Evolutionary conservation across 164 flowering plant species (phyloP).

Genomic region (Tetrastigma voinierianum): DNA sequence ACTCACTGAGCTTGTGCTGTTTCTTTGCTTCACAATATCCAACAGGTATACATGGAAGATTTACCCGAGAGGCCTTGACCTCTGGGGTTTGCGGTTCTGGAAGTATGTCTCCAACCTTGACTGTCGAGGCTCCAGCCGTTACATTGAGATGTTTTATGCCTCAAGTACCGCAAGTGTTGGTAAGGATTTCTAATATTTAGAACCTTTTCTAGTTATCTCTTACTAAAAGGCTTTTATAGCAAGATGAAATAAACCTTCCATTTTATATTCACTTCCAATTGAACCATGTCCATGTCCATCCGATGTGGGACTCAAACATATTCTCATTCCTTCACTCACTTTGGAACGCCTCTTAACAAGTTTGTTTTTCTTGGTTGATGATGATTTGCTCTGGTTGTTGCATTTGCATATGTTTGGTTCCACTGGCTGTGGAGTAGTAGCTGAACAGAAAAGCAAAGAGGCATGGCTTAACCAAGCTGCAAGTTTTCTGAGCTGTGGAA

Average conservation of each 20-base stretch:
- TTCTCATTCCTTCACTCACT: too few species aligned
- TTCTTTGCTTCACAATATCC: neutral
- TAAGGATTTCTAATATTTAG: too few species aligned
- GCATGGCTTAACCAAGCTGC: neutral
- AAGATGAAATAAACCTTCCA: too few species aligned
- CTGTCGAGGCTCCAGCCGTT: conserved; percentile 83
- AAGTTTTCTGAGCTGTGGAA: conserved; percentile 10
- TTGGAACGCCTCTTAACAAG: neutral
- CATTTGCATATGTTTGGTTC: conserved; percentile 69
- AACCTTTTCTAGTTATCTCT: too few species aligned
- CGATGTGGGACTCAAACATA: neutral
- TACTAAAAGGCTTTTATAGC: too few species aligned
- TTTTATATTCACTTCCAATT: too few species aligned
- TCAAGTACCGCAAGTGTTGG: conserved; percentile 79
- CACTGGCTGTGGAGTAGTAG: conserved; percentile 40
- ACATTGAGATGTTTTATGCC: conserved; percentile 96
- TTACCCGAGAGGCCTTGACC: conserved; percentile 85
- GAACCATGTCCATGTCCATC: too few species aligned
- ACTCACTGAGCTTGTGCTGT: neutral
- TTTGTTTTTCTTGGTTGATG: neutral
- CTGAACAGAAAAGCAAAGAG: conserved; percentile 19
- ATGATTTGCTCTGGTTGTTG: conserved; percentile 1
- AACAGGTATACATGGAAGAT: conserved; percentile 91
- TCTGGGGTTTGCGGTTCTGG: conserved; percentile 94
- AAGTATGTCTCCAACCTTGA: conserved; percentile 84